Percentiles rank a stretch among this genome's conserved stretches.
These are phyloP conservation scores for Russula ochroleuca DNA, from an alignment of 768 basidiomycete species.

Conservation along the genomic window DNA sequence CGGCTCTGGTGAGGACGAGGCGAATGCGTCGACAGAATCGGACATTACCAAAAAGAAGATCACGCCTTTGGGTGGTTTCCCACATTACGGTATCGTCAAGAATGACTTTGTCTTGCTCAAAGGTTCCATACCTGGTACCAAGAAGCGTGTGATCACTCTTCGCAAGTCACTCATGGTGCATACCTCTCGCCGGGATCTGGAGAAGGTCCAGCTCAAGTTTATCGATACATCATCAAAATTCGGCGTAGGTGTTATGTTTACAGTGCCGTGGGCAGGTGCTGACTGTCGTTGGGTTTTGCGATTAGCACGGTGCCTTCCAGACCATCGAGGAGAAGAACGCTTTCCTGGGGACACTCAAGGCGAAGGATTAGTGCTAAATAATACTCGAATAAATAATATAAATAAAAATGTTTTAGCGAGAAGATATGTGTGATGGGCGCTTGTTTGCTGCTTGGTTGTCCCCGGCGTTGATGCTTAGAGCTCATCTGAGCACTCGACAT, in stretches of 20 bases:
- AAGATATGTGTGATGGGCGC: not conserved
- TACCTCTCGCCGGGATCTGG: slow-evolving; percentile 92
- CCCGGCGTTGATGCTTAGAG: slow-evolving; percentile 76
- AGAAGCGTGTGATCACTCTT: slow-evolving; percentile 97
- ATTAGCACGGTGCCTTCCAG: slow-evolving; percentile 93
- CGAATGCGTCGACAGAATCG: slow-evolving; percentile 88
- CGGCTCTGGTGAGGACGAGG: slow-evolving; percentile 69
- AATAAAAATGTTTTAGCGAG: not conserved
- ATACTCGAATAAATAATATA: not conserved
- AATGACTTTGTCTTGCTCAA: slow-evolving; percentile 98
- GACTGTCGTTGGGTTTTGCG: slow-evolving; percentile 16
- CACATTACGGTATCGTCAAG: slow-evolving; percentile 97
- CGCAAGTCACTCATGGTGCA: slow-evolving; percentile 96
- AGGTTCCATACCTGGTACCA: slow-evolving; percentile 92
- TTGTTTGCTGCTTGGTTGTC: slow-evolving; percentile 61
- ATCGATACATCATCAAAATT: slow-evolving; percentile 98
- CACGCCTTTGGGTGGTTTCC: slow-evolving; percentile 98
- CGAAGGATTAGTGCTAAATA: slow-evolving; percentile 36
- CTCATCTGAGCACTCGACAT: slow-evolving; percentile 66
- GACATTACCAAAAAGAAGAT: slow-evolving; percentile 92
- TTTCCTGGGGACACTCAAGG: slow-evolving; percentile 91
- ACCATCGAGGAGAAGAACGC: slow-evolving; percentile 93
- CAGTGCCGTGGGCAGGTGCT: not conserved
- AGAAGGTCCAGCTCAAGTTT: slow-evolving; percentile 98
- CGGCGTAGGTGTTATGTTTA: slow-evolving; percentile 58